These are phyloP conservation scores for Xylariaceae sp. DNA, from an alignment of 2,329 filamentous ascomycete genomes.

Conservation along the genomic window DNA sequence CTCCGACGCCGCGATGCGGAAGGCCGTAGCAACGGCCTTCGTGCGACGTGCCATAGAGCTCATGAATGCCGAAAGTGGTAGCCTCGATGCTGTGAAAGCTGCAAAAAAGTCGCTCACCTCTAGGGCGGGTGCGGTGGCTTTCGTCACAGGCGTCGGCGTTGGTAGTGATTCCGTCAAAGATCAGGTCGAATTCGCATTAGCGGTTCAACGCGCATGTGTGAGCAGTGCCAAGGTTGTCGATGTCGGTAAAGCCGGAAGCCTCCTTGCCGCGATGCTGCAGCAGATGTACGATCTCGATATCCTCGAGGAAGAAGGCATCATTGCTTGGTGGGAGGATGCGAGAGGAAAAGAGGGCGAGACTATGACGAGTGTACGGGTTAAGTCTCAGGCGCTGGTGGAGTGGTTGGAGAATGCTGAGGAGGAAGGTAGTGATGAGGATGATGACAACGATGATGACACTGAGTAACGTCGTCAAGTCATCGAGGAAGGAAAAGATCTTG, in stretches of 20 bases:
- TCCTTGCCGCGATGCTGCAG: constrained; percentile 76
- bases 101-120: constrained; percentile 58
- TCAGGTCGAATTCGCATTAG: constrained; percentile 80
- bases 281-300: constrained; percentile 82
- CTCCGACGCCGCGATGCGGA: constrained; percentile 81
- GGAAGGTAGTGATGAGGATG: constrained; percentile 66
- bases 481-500: too few species aligned
- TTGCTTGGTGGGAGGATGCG: constrained; percentile 82
- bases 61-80: constrained; percentile 45
- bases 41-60: constrained; percentile 76
- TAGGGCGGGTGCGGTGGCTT: constrained; percentile 50
- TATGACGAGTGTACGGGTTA: constrained; percentile 66
- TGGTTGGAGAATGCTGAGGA: constrained; percentile 76
- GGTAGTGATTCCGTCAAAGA: constrained; percentile 65
- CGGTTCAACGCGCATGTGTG: constrained; percentile 75
- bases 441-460: constrained; percentile 34
- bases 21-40: constrained; percentile 80
- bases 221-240: constrained; percentile 59
- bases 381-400: constrained; percentile 75
- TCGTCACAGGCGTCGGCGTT: constrained; percentile 57
- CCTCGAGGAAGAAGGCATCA: constrained; percentile 82
- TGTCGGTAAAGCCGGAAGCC: constrained; percentile 46
- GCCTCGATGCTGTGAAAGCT: constrained; percentile 60
- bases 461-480: too few species aligned
- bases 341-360: constrained; percentile 62